Evolutionary conservation across 495 filamentous ascomycete species (phyloP), one percentile per base, ranked within the genome.

Genomic region (Sphaerosporella brunnea): DNA sequence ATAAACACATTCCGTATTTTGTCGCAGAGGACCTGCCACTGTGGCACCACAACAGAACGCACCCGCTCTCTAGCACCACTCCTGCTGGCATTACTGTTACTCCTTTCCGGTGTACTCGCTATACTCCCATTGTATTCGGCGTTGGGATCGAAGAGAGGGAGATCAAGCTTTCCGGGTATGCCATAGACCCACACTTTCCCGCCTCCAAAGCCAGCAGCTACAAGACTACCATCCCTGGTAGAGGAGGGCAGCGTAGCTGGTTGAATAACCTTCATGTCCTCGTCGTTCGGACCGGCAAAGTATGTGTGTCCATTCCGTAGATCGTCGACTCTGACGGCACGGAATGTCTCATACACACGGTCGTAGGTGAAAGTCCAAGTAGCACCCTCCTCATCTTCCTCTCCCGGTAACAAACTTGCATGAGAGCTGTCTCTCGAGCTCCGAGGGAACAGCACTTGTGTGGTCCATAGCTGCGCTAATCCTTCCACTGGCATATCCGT

Each of bases 391-490:
- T 80, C 73, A n/a, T 72, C 71, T 25, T 76, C 73, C 51, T 73
- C 68, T 8, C 48, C 58, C 28, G 82, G 75, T 1, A 92, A 65
- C 16, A 88, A 55, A 1, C 78, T 77, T 32, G 81, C 84, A 63
- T 87, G 79, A 46, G 78, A 83, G 49, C 79, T 85, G 30, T 80
- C 77, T 32, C 73, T 70, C 45, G 76, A 83, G 16, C 73, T 76
- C 47, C 86, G 80, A 0, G 84, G 84, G 41, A 92, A 92, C 0
- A 92, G 65, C 23, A 92, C 86, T 34, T 87, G 85, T 1, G 83
- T 86, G 36, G 84, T 92, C 84, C 84, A 92, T 56, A 88, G 69
- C 4, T 77, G 77, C 56, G 79, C 81, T 32, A 88, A 71, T 45
- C 77, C 69, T 50, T 83, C 79, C 20, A 64, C 63, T 8, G 74